phyloP scores from a whole-genome alignment of 768 basidiomycete species.

The Candolleomyces aberdarensis region DNA sequence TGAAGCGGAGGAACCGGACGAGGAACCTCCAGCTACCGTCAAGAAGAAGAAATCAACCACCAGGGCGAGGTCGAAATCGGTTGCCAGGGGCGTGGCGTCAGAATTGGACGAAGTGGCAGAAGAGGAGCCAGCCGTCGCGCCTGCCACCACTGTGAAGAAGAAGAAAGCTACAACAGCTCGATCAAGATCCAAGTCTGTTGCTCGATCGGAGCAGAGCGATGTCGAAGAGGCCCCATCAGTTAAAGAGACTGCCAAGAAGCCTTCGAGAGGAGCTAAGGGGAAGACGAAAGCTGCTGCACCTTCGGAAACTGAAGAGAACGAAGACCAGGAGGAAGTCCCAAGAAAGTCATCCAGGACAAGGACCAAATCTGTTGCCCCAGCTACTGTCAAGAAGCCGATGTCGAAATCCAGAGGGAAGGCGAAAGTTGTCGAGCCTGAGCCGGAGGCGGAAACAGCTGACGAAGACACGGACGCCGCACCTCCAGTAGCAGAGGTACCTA shows the following conservation, averaged over 20 bases:
- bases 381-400: constrained; percentile 4
- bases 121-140: background rate
- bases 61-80: constrained; percentile 24
- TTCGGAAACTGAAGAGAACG: constrained; percentile 19
- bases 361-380: constrained; percentile 11
- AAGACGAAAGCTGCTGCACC: constrained; percentile 18
- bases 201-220: background rate
- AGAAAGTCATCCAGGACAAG: constrained; percentile 15
- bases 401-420: constrained; percentile 20
- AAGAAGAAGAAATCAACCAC: constrained; percentile 4
- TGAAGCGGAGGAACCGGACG: constrained; percentile 6
- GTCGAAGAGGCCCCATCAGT: constrained; percentile 12
- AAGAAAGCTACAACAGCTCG: background rate
- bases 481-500: constrained; percentile 7
- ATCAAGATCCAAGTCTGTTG: background rate
- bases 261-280: constrained; percentile 15
- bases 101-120: constrained; percentile 5
- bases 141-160: constrained; percentile 8
- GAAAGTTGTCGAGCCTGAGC: constrained; percentile 15
- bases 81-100: constrained; percentile 15
- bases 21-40: background rate
- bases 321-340: constrained; percentile 7
- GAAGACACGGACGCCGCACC: constrained; percentile 13
- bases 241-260: constrained; percentile 3
- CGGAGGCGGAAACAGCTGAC: constrained; percentile 17